Base-by-base conservation (phyloP, 768 basidiomycete species). In the Lactifluus subvellereus region DNA sequence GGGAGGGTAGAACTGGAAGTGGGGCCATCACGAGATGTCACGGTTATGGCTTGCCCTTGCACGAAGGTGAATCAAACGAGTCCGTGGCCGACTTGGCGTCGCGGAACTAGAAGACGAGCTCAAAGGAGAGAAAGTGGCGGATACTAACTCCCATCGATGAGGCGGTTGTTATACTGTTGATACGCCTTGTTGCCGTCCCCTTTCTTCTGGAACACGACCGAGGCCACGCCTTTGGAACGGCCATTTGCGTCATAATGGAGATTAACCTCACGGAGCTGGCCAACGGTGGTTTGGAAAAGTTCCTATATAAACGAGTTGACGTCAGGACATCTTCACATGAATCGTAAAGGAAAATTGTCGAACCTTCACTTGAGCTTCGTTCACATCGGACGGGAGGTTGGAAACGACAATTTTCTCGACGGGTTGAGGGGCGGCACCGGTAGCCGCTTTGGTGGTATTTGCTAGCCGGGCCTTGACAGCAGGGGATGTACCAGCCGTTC, bases 131-230 rank as follows among this genome's bases (percentile, higher is more conserved):
- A 67, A 77, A 74, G 69, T 72, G 73, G 81, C 78, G 79, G 85
- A 82, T 90, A 98, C 97, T 94, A 90, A 99, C 97, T 97, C 81
- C 94, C 94, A 88, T 99, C 97, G 85, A 99, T 95, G 79, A 98
- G 89, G 74, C 97, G 89, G 79, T 91, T 92, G 84, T 99, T 93
- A 81, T 98, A 99, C 68, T 91, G 85, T 70, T 89, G 82, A 76
- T 87, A 94, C 3, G 97, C 97, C 81, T 88, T 92, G 73, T 85
- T 85, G 62, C 88, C 97, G 71, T 95, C 93, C 62, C 94, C 95
- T 71, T 87, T 88, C 71, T 82, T 84, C 69, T 80, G 79, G 82
- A 98, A 98, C 69, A 84, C 79, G 61, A 99, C 88, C 14, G 88
- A 83, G 40, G 96, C 96, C 64, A 87, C 80, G 61, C 97, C 97